Evolutionary conservation across 2,329 filamentous ascomycete genomes (phyloP).

Genomic region (Colletotrichum limetticola): DNA sequence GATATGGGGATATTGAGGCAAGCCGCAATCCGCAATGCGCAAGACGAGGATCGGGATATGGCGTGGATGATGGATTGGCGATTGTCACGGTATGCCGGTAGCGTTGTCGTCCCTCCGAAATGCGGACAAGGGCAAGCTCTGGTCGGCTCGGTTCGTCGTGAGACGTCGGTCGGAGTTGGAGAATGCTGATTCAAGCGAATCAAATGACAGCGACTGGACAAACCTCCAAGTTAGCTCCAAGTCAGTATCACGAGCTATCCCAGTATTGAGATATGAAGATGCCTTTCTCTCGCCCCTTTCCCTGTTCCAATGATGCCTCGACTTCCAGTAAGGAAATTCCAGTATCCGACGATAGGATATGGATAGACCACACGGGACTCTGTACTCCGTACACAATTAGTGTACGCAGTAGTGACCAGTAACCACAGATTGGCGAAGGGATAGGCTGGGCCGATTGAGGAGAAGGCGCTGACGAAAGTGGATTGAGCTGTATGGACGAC

Average conservation of each 20-base stretch:
- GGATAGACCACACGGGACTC: background rate
- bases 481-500: constrained; percentile 18
- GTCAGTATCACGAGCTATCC: background rate
- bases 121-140: background rate
- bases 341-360: background rate
- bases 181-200: background rate
- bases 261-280: background rate
- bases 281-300: background rate
- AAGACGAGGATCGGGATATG: background rate
- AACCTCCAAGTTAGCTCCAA: background rate
- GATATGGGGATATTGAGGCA: background rate
- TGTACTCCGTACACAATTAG: too few relatives aligned
- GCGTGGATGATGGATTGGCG: background rate
- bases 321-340: background rate
- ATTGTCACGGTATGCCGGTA: background rate
- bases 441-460: constrained; percentile 10
- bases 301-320: background rate
- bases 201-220: background rate
- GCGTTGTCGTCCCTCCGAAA: background rate
- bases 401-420: too few relatives aligned
- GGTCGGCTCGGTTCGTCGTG: background rate
- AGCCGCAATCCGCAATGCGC: background rate
- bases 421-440: constrained; percentile 5
- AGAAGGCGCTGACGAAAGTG: constrained; percentile 12
- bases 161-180: background rate